Evolutionary conservation across 192 early-diverging fungal species (phyloP), one percentile per base, ranked within the genome.

Genomic region (Coemansia sp.): DNA sequence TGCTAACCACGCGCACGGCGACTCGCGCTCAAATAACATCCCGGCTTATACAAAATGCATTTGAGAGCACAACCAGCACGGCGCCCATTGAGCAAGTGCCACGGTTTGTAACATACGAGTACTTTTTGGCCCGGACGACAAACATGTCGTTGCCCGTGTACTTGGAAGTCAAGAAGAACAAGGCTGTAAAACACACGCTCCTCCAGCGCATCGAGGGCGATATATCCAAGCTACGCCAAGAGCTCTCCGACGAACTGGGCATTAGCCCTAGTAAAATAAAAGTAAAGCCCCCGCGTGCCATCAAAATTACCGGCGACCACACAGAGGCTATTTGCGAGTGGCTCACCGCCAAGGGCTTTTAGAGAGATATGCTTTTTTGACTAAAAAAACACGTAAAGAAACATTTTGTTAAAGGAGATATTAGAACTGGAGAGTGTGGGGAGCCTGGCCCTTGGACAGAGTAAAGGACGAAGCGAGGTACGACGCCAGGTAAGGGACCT

Each of bases 381-480:
- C 14, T 2, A 47, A 47, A n/a, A 45, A 49, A 49, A 49, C 41
- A 45, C 41, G 41, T 45, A 45, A n/a, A 45, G 16, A 45, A n/a
- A n/a, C 41, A 45, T n/a, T 13, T 45, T 35, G n/a, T 47, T 18
- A 13, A 18, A 49, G 18, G 7, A 83, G 12, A 63, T 83, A 82
- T 94, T 97, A 98, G 87, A 97, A 97, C 88, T 94, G 90, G 82
- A 99, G 82, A 65, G 83, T 73, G 87, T 99, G 97, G 69, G 95
- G 94, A 73, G 89, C 89, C 87, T 98, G 94, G 72, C 95, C 94
- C 88, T 95, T 97, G 86, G 88, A 79, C 59, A 99, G 89, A 47
- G 93, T 84, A 84, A 99, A 99, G 64, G 86, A 84, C 63, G 93
- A 81, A 68, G 76, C 76, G 55, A 99, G 85, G 92, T 99, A 99